Conservation (phyloP, 1,284 basidiomycete genomes). For the Malassezia psittaci region DNA sequence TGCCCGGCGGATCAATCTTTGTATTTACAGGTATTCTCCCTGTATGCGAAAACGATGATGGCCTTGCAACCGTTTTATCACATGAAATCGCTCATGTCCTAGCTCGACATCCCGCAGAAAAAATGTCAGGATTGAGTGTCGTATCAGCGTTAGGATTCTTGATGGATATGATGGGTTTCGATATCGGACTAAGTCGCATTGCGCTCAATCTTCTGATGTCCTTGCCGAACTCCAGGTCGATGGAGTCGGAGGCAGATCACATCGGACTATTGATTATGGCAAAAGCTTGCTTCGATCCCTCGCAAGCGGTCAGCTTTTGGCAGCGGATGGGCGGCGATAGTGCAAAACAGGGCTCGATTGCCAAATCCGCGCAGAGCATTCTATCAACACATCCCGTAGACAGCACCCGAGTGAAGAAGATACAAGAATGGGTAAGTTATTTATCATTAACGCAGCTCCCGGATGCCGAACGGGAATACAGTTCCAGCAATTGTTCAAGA, state of each 20-base stretch:
- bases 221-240: conserved; percentile 74
- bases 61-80: conserved; percentile 72
- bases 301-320: conserved; percentile 52
- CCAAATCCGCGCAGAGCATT: conserved; percentile 20
- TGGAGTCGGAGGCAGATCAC: conserved; percentile 62
- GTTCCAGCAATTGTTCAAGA: neutral
- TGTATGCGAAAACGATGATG: conserved; percentile 65
- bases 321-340: conserved; percentile 27
- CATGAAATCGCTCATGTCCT: conserved; percentile 73
- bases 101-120: conserved; percentile 32
- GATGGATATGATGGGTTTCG: conserved; percentile 28
- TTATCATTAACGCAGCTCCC: neutral
- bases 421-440: conserved; percentile 26
- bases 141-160: conserved; percentile 22
- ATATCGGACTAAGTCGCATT: conserved; percentile 39
- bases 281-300: conserved; percentile 68
- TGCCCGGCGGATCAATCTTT: conserved; percentile 65
- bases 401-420: conserved; percentile 28
- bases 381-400: conserved; percentile 35
- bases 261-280: conserved; percentile 42
- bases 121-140: conserved; percentile 40
- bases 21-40: conserved; percentile 80
- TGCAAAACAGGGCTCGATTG: conserved; percentile 7
- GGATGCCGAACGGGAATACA: neutral
- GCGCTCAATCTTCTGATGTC: conserved; percentile 56